phyloP scores from a whole-genome alignment of 768 basidiomycete species.

The Amanita brunnescens region DNA sequence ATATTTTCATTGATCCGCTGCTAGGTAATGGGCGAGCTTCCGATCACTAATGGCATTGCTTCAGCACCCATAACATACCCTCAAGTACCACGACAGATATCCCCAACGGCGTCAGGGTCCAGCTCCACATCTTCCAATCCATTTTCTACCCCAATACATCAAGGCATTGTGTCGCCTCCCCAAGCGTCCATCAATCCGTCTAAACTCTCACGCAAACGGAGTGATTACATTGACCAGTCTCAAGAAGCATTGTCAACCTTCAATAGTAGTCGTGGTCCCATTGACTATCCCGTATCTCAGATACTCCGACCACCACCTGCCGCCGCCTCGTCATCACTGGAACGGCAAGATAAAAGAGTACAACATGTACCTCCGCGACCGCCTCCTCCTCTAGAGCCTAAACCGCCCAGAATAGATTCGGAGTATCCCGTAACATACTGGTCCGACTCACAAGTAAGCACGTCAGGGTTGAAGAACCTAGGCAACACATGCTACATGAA shows the following conservation, averaged over 20 bases:
- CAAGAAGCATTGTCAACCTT: conserved; percentile 50
- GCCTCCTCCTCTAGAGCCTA: conserved; percentile 34
- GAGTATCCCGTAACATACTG: conserved; percentile 82
- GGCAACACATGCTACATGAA: conserved; percentile 99
- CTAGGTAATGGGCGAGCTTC: background rate
- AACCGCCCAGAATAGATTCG: conserved; percentile 58
- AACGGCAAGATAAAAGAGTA: conserved; percentile 65
- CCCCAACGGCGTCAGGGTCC: conserved; percentile 19
- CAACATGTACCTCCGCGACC: conserved; percentile 27
- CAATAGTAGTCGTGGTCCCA: conserved; percentile 36
- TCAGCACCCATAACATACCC: conserved; percentile 35
- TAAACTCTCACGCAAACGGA: conserved; percentile 57
- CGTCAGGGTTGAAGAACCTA: conserved; percentile 86
- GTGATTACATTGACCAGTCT: conserved; percentile 75
- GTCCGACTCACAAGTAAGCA: conserved; percentile 71
- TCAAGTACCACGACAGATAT: conserved; percentile 23
- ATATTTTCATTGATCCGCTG: background rate
- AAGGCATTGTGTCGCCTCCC: conserved; percentile 61
- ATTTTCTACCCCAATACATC: conserved; percentile 26
- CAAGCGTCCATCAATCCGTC: conserved; percentile 80
- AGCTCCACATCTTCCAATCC: conserved; percentile 13
- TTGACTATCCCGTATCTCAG: conserved; percentile 76
- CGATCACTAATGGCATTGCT: conserved; percentile 13
- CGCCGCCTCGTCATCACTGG: conserved; percentile 58
- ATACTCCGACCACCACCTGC: conserved; percentile 73